These are phyloP conservation scores for Aspergillus baeticus DNA, from an alignment of 495 filamentous ascomycete genomes.

Conservation along the genomic window DNA sequence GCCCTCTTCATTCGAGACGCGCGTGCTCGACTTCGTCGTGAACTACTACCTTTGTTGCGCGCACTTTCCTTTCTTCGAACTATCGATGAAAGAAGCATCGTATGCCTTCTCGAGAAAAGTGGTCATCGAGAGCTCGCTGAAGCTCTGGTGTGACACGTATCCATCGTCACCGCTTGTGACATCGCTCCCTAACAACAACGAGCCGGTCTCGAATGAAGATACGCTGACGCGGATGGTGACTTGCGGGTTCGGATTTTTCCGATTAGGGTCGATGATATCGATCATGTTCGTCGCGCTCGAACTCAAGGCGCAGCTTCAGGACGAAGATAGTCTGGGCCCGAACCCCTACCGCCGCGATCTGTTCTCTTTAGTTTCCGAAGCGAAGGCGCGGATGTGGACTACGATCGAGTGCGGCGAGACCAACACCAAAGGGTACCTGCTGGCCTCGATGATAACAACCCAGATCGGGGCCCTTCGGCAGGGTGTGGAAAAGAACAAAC, in stretches of 20 bases:
- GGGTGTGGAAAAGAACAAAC: slow-evolving; percentile 31
- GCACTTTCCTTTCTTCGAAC: slow-evolving; percentile 48
- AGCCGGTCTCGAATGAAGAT: slow-evolving; percentile 21
- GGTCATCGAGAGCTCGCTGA: slow-evolving; percentile 48
- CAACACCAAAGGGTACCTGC: slow-evolving; percentile 56
- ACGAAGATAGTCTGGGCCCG: slow-evolving; percentile 48
- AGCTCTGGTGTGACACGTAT: slow-evolving; percentile 45
- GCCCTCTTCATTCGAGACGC: slow-evolving; percentile 34
- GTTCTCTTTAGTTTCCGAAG: slow-evolving; percentile 44
- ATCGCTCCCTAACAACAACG: slow-evolving; percentile 11
- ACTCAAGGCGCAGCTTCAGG: slow-evolving; percentile 46
- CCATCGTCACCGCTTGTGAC: slow-evolving; percentile 29
- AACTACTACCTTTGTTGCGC: slow-evolving; percentile 46
- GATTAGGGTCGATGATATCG: slow-evolving; percentile 39
- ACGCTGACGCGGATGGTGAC: slow-evolving; percentile 41
- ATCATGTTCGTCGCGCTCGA: slow-evolving; percentile 46
- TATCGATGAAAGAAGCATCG: slow-evolving; percentile 32
- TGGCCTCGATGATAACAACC: slow-evolving; percentile 37
- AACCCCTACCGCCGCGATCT: slow-evolving; percentile 46
- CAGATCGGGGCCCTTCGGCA: slow-evolving; percentile 44
- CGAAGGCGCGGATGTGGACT: slow-evolving; percentile 38
- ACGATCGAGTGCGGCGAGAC: slow-evolving; percentile 51
- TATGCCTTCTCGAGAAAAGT: slow-evolving; percentile 51
- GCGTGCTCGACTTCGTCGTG: slow-evolving; percentile 42
- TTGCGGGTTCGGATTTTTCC: slow-evolving; percentile 49